Conservation (phyloP, 306 rosid species). For the Begonia masoniana region DNA sequence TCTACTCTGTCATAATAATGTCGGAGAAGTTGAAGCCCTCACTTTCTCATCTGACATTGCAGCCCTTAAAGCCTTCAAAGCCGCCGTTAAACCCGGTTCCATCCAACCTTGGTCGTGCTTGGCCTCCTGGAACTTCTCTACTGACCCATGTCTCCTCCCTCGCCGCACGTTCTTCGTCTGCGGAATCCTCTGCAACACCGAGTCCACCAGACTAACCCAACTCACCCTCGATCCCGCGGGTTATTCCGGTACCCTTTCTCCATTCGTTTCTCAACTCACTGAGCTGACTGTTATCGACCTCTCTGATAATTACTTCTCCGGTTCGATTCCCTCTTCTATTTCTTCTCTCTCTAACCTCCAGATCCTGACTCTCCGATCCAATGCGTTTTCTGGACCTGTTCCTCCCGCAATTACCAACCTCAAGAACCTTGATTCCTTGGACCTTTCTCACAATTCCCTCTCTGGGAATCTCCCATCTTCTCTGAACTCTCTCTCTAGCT, state of each 20-base stretch:
- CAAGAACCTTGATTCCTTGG: conserved; percentile 44
- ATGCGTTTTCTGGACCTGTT: conserved; percentile 43
- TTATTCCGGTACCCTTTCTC: conserved; percentile 63
- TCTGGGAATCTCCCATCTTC: conserved; percentile 41
- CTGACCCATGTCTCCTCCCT: conserved; percentile 64
- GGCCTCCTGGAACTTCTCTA: conserved; percentile 79
- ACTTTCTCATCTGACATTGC: conserved; percentile 52
- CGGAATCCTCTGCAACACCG: conserved; percentile 55
- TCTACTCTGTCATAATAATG: no score
- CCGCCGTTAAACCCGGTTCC: conserved; percentile 57
- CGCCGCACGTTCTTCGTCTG: conserved; percentile 67
- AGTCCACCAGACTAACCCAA: conserved; percentile 52
- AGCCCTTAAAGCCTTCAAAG: conserved; percentile 71
- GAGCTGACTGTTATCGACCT: conserved; percentile 48
- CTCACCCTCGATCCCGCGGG: conserved; percentile 83
- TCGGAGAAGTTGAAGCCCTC: conserved; percentile 16
- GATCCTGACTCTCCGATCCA: conserved; percentile 57
- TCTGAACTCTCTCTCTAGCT: conserved; percentile 22
- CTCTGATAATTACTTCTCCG: conserved; percentile 54
- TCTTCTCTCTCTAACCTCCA: conserved; percentile 53
- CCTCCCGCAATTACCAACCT: conserved; percentile 39
- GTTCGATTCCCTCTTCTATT: conserved; percentile 53
- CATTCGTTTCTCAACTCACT: conserved; percentile 50
- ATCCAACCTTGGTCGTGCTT: conserved; percentile 60
- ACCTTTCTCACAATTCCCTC: conserved; percentile 43